Percentiles rank a stretch among this genome's conserved stretches.
These are phyloP conservation scores for Scedosporium minutisporum DNA, from an alignment of 2,329 filamentous ascomycete species.

Conservation along the genomic window DNA sequence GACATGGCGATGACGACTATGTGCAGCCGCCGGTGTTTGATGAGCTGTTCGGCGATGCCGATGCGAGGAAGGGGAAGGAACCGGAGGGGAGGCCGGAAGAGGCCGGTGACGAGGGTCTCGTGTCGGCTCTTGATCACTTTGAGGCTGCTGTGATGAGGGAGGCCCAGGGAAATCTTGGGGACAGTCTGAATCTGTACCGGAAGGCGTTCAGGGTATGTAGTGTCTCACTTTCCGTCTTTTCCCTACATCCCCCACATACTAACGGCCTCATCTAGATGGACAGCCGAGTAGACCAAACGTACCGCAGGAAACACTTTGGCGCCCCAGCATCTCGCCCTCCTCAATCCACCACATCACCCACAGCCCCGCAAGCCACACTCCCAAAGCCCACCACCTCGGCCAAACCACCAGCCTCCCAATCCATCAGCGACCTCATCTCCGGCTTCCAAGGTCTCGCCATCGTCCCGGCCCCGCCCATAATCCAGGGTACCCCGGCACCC, in stretches of 20 bases:
- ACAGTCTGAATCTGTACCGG: slow-evolving; percentile 80
- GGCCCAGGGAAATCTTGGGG: slow-evolving; percentile 71
- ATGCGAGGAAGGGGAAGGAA: slow-evolving; percentile 7
- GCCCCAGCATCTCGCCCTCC: slow-evolving; percentile 16
- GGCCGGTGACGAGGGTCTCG: slow-evolving; percentile 36
- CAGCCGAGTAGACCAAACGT: slow-evolving; percentile 69
- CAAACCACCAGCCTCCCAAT: slow-evolving; percentile 23
- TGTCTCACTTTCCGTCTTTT: not conserved
- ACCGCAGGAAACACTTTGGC: slow-evolving; percentile 87
- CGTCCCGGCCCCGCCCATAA: slow-evolving; percentile 52
- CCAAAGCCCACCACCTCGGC: slow-evolving; percentile 16
- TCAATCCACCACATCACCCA: slow-evolving; percentile 29
- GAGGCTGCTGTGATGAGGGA: slow-evolving; percentile 88
- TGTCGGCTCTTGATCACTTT: slow-evolving; percentile 82
- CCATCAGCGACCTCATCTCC: slow-evolving; percentile 60
- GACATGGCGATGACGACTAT: slow-evolving; percentile 17
- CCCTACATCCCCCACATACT: slow-evolving; percentile 5
- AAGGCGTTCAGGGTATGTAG: slow-evolving; percentile 70
- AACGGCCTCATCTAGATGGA: slow-evolving; percentile 53
- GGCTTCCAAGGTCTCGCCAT: slow-evolving; percentile 67
- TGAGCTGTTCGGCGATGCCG: slow-evolving; percentile 7
- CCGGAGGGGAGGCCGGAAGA: not conserved
- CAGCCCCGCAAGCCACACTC: slow-evolving; percentile 6
- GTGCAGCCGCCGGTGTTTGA: slow-evolving; percentile 11
- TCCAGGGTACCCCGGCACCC: slow-evolving; percentile 62